Conservation (phyloP, 2,329 filamentous ascomycete genomes). For the Paecilomyces dactylethromorphus region DNA sequence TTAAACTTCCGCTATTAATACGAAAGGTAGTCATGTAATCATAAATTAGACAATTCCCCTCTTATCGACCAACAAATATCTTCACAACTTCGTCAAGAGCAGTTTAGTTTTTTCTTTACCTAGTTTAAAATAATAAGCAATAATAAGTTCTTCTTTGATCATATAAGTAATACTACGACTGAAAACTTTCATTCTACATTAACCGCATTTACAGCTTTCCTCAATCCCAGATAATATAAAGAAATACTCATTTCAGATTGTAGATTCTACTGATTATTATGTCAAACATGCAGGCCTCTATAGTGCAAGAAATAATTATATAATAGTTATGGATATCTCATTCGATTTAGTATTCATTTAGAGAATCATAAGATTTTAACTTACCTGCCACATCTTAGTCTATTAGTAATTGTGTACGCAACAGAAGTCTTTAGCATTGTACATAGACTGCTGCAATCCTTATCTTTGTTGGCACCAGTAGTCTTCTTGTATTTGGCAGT, state of each 20-base stretch:
- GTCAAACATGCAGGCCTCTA: slow-evolving; percentile 70
- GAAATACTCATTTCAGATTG: slow-evolving; percentile 64
- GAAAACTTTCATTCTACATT: slow-evolving; percentile 3
- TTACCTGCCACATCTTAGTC: slow-evolving; percentile 32
- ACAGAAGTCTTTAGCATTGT: slow-evolving; percentile 68
- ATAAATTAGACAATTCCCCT: not conserved
- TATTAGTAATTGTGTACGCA: slow-evolving; percentile 51
- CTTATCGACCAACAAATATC: not conserved
- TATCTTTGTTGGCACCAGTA: slow-evolving; percentile 61
- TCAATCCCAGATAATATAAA: slow-evolving; percentile 60
- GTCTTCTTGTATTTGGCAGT: slow-evolving; percentile 52
- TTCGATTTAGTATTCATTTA: slow-evolving; percentile 51
- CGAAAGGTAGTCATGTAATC: not conserved
- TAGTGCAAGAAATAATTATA: slow-evolving; percentile 63
- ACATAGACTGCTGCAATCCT: slow-evolving; percentile 65
- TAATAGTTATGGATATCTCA: slow-evolving; percentile 67
- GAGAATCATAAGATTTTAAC: slow-evolving; percentile 13
- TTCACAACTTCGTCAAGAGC: not conserved
- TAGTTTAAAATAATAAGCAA: slow-evolving; percentile 64
- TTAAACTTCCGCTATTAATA: not conserved
- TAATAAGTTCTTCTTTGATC: slow-evolving; percentile 70
- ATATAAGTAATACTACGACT: slow-evolving; percentile 48
- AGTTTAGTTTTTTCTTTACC: not conserved
- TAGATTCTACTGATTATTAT: slow-evolving; percentile 72
- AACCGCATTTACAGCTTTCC: slow-evolving; percentile 40